Conservation (phyloP, 2,329 filamentous ascomycete genomes). For the Aureobasidium subglaciale region DNA sequence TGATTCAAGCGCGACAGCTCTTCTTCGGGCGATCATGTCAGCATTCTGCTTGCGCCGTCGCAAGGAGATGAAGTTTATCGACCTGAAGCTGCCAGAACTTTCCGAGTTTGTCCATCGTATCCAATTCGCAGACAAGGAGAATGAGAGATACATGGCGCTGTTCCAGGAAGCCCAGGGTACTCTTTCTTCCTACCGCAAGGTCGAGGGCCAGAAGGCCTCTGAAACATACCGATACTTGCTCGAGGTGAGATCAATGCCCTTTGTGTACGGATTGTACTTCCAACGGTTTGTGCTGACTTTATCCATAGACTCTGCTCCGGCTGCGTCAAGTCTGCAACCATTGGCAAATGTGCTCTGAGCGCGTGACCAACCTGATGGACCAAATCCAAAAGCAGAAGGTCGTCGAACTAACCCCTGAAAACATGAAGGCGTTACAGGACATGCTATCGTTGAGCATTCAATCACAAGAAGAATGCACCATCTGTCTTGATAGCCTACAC, state of each 20-base stretch:
- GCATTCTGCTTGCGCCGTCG: constrained; percentile 72
- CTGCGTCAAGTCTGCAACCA: constrained; percentile 84
- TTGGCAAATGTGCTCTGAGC: constrained; percentile 72
- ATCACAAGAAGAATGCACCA: constrained; percentile 71
- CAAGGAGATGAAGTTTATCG: constrained; percentile 84
- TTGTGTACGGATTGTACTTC: background rate
- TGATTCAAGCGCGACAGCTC: constrained; percentile 45
- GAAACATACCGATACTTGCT: constrained; percentile 67
- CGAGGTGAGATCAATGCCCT: constrained; percentile 38
- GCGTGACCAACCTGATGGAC: constrained; percentile 64
- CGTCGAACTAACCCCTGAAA: constrained; percentile 65
- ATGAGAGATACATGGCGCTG: constrained; percentile 69
- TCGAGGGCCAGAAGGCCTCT: constrained; percentile 23
- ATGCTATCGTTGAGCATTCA: constrained; percentile 72
- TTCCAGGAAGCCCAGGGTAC: constrained; percentile 69
- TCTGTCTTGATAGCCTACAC: constrained; percentile 68
- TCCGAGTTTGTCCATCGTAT: constrained; percentile 72
- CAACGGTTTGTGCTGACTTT: background rate
- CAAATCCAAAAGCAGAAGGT: constrained; percentile 61
- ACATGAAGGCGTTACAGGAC: constrained; percentile 63
- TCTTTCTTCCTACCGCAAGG: constrained; percentile 52
- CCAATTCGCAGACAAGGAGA: constrained; percentile 64
- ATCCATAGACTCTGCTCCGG: constrained; percentile 63
- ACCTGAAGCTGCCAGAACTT: constrained; percentile 69
- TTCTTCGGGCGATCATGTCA: constrained; percentile 72